Conservation (phyloP, 441 rosid genomes). For the Raphanus hybrid region DNA sequence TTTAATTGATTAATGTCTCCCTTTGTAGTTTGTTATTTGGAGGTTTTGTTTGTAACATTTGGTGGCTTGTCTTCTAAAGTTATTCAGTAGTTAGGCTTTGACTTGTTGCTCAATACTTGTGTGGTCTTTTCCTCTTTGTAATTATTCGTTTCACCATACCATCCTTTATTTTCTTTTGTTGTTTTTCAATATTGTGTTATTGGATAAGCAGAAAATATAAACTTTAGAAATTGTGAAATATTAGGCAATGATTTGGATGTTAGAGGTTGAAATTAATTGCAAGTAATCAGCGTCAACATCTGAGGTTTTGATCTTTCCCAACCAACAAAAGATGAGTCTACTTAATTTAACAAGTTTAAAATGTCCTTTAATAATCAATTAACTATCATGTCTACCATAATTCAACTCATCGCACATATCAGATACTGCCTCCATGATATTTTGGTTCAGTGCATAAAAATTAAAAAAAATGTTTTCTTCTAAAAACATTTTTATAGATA, state of each 20-base stretch:
- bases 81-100: constrained; percentile 37
- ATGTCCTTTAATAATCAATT: not conserved
- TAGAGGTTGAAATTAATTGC: not conserved
- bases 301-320: not conserved
- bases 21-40: constrained; percentile 39
- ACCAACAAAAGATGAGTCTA: not conserved
- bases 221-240: constrained; percentile 7
- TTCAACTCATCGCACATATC: not conserved
- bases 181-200: not conserved
- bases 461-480: too few species aligned
- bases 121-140: constrained; percentile 37
- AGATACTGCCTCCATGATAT: too few species aligned
- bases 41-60: constrained; percentile 35
- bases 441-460: too few species aligned
- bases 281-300: not conserved
- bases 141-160: constrained; percentile 17
- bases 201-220: not conserved
- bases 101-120: constrained; percentile 36
- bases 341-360: not conserved
- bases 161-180: constrained; percentile 11
- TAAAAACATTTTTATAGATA: too few species aligned
- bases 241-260: not conserved
- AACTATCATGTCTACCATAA: not conserved
- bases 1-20: constrained; percentile 14
- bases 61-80: constrained; percentile 39